Evolutionary conservation across 768 basidiomycete genomes (phyloP).

Genomic region (Mycena belliarum): DNA sequence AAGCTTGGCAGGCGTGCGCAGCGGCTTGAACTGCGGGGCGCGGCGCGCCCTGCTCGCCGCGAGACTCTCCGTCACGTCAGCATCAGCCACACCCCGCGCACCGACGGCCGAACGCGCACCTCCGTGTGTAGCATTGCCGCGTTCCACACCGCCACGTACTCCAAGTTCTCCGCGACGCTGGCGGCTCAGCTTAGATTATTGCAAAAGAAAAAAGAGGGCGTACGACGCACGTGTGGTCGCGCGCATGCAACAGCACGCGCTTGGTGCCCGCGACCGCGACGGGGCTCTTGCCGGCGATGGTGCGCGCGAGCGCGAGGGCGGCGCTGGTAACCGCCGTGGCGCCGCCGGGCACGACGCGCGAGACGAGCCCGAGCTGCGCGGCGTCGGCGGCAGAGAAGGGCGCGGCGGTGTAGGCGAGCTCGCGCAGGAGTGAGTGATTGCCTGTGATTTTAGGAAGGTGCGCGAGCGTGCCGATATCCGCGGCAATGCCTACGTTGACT

Average conservation of each 20-base stretch:
- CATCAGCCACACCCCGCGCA: too few relatives aligned
- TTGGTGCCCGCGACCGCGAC: conserved; percentile 79
- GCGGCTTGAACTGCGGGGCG: too few relatives aligned
- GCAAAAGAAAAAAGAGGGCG: neutral
- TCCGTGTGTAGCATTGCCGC: conserved; percentile 42
- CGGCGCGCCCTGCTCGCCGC: too few relatives aligned
- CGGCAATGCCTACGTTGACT: conserved; percentile 83
- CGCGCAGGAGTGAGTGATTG: conserved; percentile 70
- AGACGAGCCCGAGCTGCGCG: conserved; percentile 68
- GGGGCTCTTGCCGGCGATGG: conserved; percentile 77
- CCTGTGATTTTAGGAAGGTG: conserved; percentile 77
- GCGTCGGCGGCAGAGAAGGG: conserved; percentile 74
- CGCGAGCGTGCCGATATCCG: conserved; percentile 86
- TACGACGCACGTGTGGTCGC: conserved; percentile 78
- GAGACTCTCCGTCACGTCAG: too few relatives aligned
- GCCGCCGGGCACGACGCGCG: conserved; percentile 67
- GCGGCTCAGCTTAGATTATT: too few relatives aligned
- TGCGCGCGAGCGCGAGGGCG: conserved; percentile 64
- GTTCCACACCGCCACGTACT: conserved; percentile 48
- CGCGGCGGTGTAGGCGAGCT: conserved; percentile 76
- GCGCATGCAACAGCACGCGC: conserved; percentile 71
- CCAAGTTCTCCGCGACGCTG: conserved; percentile 44
- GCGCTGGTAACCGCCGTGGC: conserved; percentile 63
- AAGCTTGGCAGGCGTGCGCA: too few relatives aligned
- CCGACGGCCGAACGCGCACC: conserved; percentile 23